Conservation (phyloP, 2,329 filamentous ascomycete genomes). For the Dactylellina cionopaga region DNA sequence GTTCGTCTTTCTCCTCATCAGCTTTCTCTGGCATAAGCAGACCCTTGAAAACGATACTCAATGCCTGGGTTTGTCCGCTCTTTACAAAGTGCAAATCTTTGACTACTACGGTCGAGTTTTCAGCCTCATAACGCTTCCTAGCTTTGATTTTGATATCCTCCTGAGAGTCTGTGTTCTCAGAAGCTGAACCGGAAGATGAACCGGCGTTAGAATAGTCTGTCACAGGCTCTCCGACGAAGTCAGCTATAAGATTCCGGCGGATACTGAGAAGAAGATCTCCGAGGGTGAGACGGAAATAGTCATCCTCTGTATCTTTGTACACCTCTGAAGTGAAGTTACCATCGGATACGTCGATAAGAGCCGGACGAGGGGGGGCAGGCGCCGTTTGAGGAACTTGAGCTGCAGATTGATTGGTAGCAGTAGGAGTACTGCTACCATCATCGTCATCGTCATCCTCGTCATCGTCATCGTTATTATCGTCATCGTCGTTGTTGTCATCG, state of each 20-base stretch:
- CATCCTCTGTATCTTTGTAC: constrained; percentile 9
- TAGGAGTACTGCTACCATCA: not conserved
- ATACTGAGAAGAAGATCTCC: constrained; percentile 31
- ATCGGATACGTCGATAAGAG: constrained; percentile 3
- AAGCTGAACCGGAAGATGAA: not conserved
- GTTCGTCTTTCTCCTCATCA: not conserved
- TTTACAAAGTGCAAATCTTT: constrained; percentile 29
- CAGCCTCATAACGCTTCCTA: constrained; percentile 5
- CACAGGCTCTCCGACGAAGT: constrained; percentile 1
- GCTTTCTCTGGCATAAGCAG: constrained; percentile 4
- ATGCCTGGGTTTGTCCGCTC: constrained; percentile 24
- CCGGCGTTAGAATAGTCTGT: constrained; percentile 1
- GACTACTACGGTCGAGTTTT: constrained; percentile 17
- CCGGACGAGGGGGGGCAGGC: not conserved
- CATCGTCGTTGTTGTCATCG: not conserved
- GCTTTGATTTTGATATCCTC: not conserved
- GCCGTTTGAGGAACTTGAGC: not conserved
- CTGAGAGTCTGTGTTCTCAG: too few species aligned
- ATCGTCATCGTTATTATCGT: not conserved
- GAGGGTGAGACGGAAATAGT: constrained; percentile 30
- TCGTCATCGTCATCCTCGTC: not conserved
- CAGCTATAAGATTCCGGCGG: constrained; percentile 14
- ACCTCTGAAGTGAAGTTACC: constrained; percentile 24
- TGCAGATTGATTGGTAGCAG: not conserved
- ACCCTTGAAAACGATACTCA: constrained; percentile 30